Conservation (phyloP, 2,329 filamentous ascomycete genomes). For the Chrysoporthe austroafricana region DNA sequence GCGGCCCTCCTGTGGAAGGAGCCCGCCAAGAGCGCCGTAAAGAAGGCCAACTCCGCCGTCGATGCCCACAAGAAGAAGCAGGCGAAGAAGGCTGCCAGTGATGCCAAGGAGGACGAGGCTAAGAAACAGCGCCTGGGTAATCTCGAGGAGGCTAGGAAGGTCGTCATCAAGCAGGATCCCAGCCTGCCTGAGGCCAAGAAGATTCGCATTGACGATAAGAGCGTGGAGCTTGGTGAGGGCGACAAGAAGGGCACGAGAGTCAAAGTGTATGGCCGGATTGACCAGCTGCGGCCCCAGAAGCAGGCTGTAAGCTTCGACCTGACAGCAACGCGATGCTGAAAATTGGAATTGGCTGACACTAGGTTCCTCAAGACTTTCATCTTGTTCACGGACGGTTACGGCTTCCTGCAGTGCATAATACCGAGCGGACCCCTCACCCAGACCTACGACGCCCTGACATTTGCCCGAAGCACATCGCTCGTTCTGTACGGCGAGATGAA, state of each 20-base stretch:
- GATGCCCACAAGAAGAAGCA: conserved; percentile 84
- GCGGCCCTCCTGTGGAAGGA: conserved; percentile 76
- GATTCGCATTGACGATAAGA: conserved; percentile 76
- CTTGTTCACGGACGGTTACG: conserved; percentile 83
- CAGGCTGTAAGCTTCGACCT: conserved; percentile 61
- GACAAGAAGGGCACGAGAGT: conserved; percentile 71
- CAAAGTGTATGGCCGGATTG: conserved; percentile 80
- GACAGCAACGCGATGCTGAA: no score
- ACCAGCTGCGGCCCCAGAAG: conserved; percentile 80
- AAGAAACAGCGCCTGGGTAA: conserved; percentile 69
- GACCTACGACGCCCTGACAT: conserved; percentile 87
- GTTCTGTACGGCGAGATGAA: conserved; percentile 83
- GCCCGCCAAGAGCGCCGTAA: conserved; percentile 80
- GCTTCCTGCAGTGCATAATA: conserved; percentile 82
- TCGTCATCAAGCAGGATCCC: conserved; percentile 72
- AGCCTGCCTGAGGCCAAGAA: conserved; percentile 74
- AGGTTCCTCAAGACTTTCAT: conserved; percentile 59
- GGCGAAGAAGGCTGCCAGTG: conserved; percentile 74
- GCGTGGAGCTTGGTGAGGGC: conserved; percentile 62
- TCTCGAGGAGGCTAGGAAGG: conserved; percentile 82
- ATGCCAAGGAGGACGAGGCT: conserved; percentile 73
- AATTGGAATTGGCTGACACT: conserved; percentile 10
- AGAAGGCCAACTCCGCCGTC: conserved; percentile 78
- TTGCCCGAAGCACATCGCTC: conserved; percentile 87
- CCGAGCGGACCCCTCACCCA: conserved; percentile 77